These are phyloP conservation scores for Tricholoma terreum DNA, from an alignment of 768 basidiomycete genomes.

Conservation along the genomic window DNA sequence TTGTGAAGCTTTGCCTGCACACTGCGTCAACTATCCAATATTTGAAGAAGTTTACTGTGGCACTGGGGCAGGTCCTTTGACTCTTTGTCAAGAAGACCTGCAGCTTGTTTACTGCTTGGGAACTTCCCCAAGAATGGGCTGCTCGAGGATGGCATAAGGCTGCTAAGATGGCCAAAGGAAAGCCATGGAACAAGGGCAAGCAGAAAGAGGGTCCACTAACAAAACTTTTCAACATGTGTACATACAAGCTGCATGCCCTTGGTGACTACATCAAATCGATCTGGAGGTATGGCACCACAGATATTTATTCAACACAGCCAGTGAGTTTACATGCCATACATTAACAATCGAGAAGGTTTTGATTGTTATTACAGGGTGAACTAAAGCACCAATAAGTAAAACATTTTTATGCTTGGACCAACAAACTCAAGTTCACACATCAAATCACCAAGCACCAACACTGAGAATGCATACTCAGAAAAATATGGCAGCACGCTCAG, in stretches of 20 bases:
- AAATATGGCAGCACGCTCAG: constrained; percentile 5
- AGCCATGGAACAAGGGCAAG: too few relatives aligned
- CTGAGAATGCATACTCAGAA: too few relatives aligned
- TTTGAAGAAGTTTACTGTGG: not conserved
- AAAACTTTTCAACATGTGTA: constrained; percentile 5
- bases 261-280: constrained; percentile 30
- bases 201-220: not conserved
- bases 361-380: constrained; percentile 37
- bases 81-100: constrained; percentile 1
- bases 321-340: constrained; percentile 17
- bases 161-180: not conserved
- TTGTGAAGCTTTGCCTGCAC: constrained; percentile 8
- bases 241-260: constrained; percentile 31
- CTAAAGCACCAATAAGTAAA: constrained; percentile 34
- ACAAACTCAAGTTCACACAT: constrained; percentile 15
- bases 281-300: constrained; percentile 26
- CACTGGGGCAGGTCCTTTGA: not conserved
- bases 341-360: not conserved
- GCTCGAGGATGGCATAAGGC: not conserved
- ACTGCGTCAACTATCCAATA: constrained; percentile 2
- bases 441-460: constrained; percentile 23
- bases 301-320: constrained; percentile 34
- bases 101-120: not conserved
- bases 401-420: constrained; percentile 22
- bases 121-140: constrained; percentile 7